Percentiles rank a stretch among this genome's conserved stretches.
phyloP scores from a whole-genome alignment of 805 yeast genomes.

The Ogataea nitratoaversa region DNA sequence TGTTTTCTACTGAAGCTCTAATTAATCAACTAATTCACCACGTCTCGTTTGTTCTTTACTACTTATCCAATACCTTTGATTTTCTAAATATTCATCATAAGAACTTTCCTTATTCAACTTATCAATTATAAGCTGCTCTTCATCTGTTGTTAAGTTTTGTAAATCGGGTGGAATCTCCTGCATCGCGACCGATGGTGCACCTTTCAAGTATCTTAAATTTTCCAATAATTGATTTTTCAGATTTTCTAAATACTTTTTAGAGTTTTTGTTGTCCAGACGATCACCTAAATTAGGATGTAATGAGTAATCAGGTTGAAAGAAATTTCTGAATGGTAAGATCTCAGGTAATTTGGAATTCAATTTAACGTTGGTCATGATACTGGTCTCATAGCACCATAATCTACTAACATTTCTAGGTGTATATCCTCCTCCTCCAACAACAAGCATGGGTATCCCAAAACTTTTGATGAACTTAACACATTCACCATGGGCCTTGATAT shows the following conservation, averaged over 20 bases:
- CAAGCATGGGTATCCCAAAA: slow-evolving; percentile 86
- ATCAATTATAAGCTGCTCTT: slow-evolving; percentile 36
- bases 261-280: slow-evolving; percentile 78
- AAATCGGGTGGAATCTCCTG: slow-evolving; percentile 75
- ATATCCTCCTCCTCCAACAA: slow-evolving; percentile 97
- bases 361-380: slow-evolving; percentile 74
- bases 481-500: slow-evolving; percentile 91
- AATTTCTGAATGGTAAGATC: slow-evolving; percentile 67
- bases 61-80: slow-evolving; percentile 34
- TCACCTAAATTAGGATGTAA: slow-evolving; percentile 82
- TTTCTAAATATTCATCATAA: slow-evolving; percentile 30
- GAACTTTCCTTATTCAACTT: slow-evolving; percentile 33
- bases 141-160: slow-evolving; percentile 40
- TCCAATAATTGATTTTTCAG: slow-evolving; percentile 73
- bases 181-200: slow-evolving; percentile 95
- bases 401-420: slow-evolving; percentile 94
- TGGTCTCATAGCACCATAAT: slow-evolving; percentile 95
- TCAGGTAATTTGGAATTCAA: slow-evolving; percentile 74
- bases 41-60: slow-evolving; percentile 36
- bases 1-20: not conserved
- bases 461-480: slow-evolving; percentile 87
- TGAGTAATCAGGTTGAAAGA: slow-evolving; percentile 88
- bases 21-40: slow-evolving; percentile 30
- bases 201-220: slow-evolving; percentile 73
- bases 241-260: slow-evolving; percentile 77